A percentile compares a stretch with the other conserved stretches of the same genome.
These are phyloP conservation scores for Phytophthora podocarpi DNA, from an alignment of 352 stramenopile genomes.

Conservation along the genomic window DNA sequence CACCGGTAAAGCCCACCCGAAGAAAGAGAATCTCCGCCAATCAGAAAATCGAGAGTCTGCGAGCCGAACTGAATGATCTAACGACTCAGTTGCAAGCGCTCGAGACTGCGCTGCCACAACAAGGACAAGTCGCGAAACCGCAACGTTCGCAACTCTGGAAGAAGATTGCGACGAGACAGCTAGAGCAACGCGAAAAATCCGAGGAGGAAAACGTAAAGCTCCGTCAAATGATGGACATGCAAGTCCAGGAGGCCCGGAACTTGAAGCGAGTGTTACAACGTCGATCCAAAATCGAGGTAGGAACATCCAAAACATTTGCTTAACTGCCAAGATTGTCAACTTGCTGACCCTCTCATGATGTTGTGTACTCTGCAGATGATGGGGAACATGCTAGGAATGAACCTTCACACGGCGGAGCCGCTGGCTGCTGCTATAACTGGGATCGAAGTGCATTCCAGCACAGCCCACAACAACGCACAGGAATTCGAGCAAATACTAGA, in stretches of 20 bases:
- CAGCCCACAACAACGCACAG: neutral
- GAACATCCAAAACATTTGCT: neutral
- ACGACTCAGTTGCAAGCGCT: too few relatives aligned
- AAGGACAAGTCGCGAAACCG: too few relatives aligned
- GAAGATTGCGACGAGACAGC: constrained; percentile 30
- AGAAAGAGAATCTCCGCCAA: too few relatives aligned
- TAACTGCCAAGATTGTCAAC: too few relatives aligned
- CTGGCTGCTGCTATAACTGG: too few relatives aligned
- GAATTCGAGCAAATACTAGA: neutral
- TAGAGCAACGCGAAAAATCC: constrained; percentile 10
- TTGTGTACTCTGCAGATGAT: constrained; percentile 21
- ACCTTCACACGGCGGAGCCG: too few relatives aligned
- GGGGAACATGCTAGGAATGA: constrained; percentile 19
- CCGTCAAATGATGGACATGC: constrained; percentile 27
- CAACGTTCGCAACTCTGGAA: too few relatives aligned
- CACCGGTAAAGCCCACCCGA: too few relatives aligned
- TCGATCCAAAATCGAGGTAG: constrained; percentile 26
- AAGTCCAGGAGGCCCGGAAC: constrained; percentile 33
- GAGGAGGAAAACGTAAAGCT: constrained; percentile 33
- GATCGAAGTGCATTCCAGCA: too few relatives aligned
- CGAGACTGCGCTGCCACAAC: too few relatives aligned
- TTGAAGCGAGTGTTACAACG: constrained; percentile 27
- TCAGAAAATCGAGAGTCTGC: too few relatives aligned
- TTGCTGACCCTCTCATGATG: neutral
- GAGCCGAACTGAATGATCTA: too few relatives aligned